Evolutionary conservation across 2,329 filamentous ascomycete genomes (phyloP).

Genomic region (Alternaria ethzedia): DNA sequence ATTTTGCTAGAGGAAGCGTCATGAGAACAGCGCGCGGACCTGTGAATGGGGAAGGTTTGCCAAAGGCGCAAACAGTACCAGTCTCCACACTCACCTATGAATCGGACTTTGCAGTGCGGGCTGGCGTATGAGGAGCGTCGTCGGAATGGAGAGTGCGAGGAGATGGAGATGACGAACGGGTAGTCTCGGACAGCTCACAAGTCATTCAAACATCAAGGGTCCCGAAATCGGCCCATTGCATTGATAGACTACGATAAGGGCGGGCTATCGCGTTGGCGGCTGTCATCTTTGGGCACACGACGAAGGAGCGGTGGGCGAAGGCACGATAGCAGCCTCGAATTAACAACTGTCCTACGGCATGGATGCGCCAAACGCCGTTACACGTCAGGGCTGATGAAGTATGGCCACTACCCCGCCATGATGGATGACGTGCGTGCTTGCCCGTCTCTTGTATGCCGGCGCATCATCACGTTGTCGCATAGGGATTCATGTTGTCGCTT

Average conservation of each 20-base stretch:
- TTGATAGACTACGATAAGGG: slow-evolving; percentile 43
- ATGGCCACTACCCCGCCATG: slow-evolving; percentile 28
- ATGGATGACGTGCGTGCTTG: slow-evolving; percentile 8
- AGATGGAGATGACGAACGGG: slow-evolving; percentile 16
- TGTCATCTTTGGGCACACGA: slow-evolving; percentile 11
- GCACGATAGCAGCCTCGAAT: slow-evolving; percentile 21
- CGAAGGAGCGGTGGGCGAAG: slow-evolving; percentile 19
- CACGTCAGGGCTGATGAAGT: neutral
- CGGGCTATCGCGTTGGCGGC: slow-evolving; percentile 7
- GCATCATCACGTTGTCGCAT: slow-evolving; percentile 26
- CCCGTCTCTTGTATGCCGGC: slow-evolving; percentile 7
- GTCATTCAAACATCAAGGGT: slow-evolving; percentile 16
- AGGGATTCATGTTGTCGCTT: slow-evolving; percentile 10
- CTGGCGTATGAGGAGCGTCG: slow-evolving; percentile 2
- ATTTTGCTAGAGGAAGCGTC: slow-evolving; percentile 25
- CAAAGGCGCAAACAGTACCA: slow-evolving; percentile 4
- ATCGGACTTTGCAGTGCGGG: slow-evolving; percentile 5
- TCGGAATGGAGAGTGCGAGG: slow-evolving; percentile 5
- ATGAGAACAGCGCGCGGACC: slow-evolving; percentile 14
- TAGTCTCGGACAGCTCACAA: slow-evolving; percentile 10
- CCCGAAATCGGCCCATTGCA: slow-evolving; percentile 41
- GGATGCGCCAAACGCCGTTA: neutral
- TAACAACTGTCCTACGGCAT: slow-evolving; percentile 5
- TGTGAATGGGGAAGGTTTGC: slow-evolving; percentile 23
- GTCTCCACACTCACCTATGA: slow-evolving; percentile 15